Evolutionary conservation across 2,329 filamentous ascomycete species (phyloP), one percentile per base, ranked within the genome.

Genomic region (Venturia aucupariae): DNA sequence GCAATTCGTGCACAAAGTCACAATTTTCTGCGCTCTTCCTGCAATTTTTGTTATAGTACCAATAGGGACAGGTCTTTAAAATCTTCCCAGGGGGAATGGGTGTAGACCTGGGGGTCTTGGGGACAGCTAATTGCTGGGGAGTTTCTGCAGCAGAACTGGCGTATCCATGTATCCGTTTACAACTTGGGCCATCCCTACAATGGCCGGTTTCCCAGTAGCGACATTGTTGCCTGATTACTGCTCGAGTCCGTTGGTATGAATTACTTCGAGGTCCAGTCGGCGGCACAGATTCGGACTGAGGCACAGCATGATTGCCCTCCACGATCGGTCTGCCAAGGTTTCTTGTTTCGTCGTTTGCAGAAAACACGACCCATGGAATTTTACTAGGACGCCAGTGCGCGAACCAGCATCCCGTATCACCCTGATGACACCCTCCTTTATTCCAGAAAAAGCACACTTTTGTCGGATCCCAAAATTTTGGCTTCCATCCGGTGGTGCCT

Each of bases 351-450:
- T 57, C 24, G 15, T 57, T 57, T 17, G 10, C 17, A 35, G 10
- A 4, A n/a, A 35, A 10, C 30, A 32, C 30, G 19, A 57, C 15
- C 51, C 51, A 57, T 13, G 27, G 19, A n/a, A 17, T 2, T 8
- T 57, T 57, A 6, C 3, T 22, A n/a, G 60, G 60, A 17, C 7
- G 17, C 60, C 60, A 62, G 32, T 62, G 60, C 15, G 60, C 60
- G 27, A 46, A 62, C 32, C 39, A 42, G 30, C 60, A 62, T 13
- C 32, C 60, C 30, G 60, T 54, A 48, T 48, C 60, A 24, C 42
- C 59, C 35, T 48, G 22, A 19, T 7, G 1, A 35, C 60, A 62
- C 11, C 24, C 15, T 4, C 32, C 41, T 62, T 30, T 32, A 10
- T 32, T 24, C 32, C 44, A 38, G 42, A 27, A 62, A 24, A 27